These are phyloP conservation scores for Silene latifolia DNA, from an alignment of 148 eudicot species.

Conservation along the genomic window DNA sequence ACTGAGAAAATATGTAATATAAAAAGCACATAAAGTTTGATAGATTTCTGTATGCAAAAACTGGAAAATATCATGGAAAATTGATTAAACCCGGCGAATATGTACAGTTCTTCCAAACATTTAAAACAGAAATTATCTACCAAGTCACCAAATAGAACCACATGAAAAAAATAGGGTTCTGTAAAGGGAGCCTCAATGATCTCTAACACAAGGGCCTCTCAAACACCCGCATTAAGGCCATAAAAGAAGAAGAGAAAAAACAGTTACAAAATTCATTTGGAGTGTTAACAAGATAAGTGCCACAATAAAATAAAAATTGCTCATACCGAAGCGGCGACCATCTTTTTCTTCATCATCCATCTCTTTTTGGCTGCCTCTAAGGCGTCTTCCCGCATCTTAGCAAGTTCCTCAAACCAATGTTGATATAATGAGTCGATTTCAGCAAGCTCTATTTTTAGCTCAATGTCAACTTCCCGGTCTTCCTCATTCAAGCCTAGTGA, in stretches of 20 bases:
- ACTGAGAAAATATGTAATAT: too few relatives aligned
- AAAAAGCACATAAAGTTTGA: too few relatives aligned
- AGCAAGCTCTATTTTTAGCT: slow-evolving; percentile 53
- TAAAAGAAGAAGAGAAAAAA: neutral
- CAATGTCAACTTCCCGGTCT: slow-evolving; percentile 27
- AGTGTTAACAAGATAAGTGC: neutral
- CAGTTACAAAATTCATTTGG: neutral
- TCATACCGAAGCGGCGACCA: slow-evolving; percentile 26
- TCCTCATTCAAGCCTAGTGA: slow-evolving; percentile 33
- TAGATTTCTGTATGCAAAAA: too few relatives aligned
- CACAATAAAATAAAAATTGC: slow-evolving; percentile 1
- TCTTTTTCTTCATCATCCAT: slow-evolving; percentile 56
- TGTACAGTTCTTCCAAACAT: slow-evolving; percentile 24
- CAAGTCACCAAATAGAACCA: slow-evolving; percentile 26
- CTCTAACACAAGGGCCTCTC: slow-evolving; percentile 8
- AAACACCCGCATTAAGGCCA: neutral
- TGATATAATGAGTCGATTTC: slow-evolving; percentile 55
- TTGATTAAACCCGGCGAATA: slow-evolving; percentile 1
- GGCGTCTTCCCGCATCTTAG: slow-evolving; percentile 49
- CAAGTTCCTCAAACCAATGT: slow-evolving; percentile 56
- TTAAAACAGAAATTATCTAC: slow-evolving; percentile 16
- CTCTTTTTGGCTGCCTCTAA: slow-evolving; percentile 56
- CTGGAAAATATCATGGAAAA: neutral
- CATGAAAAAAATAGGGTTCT: slow-evolving; percentile 18
- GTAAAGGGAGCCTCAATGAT: slow-evolving; percentile 15